Base-by-base conservation (phyloP, 2,329 filamentous ascomycete genomes). In the Ophiostoma novo-ulmi region DNA sequence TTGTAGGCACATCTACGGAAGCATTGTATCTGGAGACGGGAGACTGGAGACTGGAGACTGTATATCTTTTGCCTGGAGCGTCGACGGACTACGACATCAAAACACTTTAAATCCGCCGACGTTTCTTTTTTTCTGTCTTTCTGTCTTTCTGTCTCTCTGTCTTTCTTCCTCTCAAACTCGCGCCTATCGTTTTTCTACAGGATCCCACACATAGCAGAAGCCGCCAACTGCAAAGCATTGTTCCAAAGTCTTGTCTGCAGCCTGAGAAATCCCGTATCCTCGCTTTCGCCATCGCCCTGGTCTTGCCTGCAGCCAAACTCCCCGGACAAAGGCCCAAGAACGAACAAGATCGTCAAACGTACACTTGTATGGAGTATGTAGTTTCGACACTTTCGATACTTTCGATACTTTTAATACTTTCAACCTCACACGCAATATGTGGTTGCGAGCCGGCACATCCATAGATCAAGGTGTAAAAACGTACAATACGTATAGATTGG, bases 281-380 rank as follows among this genome's bases (percentile, higher is more conserved):
- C 38, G 38, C 38, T 39, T 39, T 39, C 11, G 38, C 38, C 44
- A 8, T 26, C n/a, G 52, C 22, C 52, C 52, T 58, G n/a, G 48
- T 55, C 48, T 48, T 13, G 38, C 38, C 38, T 39, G 14, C 44
- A 20, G 44, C 17, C 44, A 20, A 7, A 20, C 31, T 20, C 69
- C 65, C 36, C 65, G 64, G 65, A 70, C 31, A 10, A 39, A 41
- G 61, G 20, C 52, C 69, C 69, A 26, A 68, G 65, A 70, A 61
- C 20, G 69, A 63, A n/a, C 22, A 68, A 70, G 69, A 68, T 68
- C 69, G 52, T 20, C 44, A n/a, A 22, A 14, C 26, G 13, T 14
- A n/a, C 44, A 39, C 38, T 39, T 31, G 31, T 31, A 31, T 31
- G 31, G 31, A 31, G 31, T 31, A 31, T 31, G 5, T 35, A 22